These are phyloP conservation scores for Torulaspora globosa DNA, from an alignment of 1,139 yeast genomes.

Conservation along the genomic window DNA sequence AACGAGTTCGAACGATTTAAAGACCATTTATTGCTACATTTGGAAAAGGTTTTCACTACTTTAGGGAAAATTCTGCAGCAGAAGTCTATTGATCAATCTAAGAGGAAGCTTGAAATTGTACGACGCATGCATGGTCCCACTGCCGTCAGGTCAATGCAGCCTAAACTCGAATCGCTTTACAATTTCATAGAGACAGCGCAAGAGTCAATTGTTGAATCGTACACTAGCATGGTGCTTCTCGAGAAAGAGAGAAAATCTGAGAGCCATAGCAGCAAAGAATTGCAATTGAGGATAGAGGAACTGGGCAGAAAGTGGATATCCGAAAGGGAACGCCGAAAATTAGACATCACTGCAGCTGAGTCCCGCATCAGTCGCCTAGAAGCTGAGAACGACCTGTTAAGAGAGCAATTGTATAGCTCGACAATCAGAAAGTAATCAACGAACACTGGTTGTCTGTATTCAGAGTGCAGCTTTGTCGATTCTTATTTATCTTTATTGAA, in stretches of 20 bases:
- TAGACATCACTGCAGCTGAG: slow-evolving; percentile 55
- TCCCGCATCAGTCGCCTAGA: slow-evolving; percentile 52
- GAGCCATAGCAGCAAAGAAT: slow-evolving; percentile 22
- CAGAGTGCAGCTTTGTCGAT: slow-evolving; percentile 2
- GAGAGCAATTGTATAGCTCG: slow-evolving; percentile 32
- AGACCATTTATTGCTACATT: slow-evolving; percentile 38
- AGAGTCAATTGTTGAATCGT: slow-evolving; percentile 54
- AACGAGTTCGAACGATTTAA: slow-evolving; percentile 23
- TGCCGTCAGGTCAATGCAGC: slow-evolving; percentile 39
- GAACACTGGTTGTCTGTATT: slow-evolving; percentile 7
- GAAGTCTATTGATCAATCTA: slow-evolving; percentile 54
- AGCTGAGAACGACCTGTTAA: slow-evolving; percentile 47
- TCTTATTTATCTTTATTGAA: slow-evolving; percentile 9
- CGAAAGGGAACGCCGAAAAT: slow-evolving; percentile 64
- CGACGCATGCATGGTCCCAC: slow-evolving; percentile 31
- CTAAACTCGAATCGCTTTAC: slow-evolving; percentile 52
- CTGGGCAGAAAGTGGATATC: slow-evolving; percentile 61
- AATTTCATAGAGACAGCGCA: slow-evolving; percentile 58
- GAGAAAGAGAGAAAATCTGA: slow-evolving; percentile 24
- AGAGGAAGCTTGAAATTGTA: slow-evolving; percentile 46
- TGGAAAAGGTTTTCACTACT: slow-evolving; percentile 43
- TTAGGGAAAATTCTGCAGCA: slow-evolving; percentile 57
- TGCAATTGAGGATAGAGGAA: slow-evolving; percentile 54
- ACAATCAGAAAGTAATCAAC: slow-evolving; percentile 10
- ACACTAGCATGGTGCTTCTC: slow-evolving; percentile 43